Evolutionary conservation across 768 basidiomycete genomes (phyloP).

Genomic region (Ramaria sp.): DNA sequence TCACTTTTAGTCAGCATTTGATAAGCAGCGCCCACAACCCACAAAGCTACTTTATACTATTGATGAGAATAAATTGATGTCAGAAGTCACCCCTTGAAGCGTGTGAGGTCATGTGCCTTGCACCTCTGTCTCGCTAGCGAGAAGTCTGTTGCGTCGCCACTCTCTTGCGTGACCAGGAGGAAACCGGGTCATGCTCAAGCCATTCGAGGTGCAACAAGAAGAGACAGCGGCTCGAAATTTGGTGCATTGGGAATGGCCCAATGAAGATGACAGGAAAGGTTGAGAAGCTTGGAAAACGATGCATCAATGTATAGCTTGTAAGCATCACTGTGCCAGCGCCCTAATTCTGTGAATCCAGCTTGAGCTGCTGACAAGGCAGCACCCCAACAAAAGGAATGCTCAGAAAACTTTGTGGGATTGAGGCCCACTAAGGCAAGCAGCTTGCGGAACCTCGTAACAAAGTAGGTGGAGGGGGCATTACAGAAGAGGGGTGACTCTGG

Average conservation of each 20-base stretch:
- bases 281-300: slow-evolving; percentile 16
- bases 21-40: too few relatives aligned
- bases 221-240: slow-evolving; percentile 11
- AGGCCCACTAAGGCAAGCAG: slow-evolving; percentile 5
- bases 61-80: too few relatives aligned
- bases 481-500: too few relatives aligned
- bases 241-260: slow-evolving; percentile 14
- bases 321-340: slow-evolving; percentile 26
- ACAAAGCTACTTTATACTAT: too few relatives aligned
- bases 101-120: too few relatives aligned
- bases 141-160: too few relatives aligned
- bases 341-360: slow-evolving; percentile 23
- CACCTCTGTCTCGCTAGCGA: too few relatives aligned
- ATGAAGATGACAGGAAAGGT: slow-evolving; percentile 24
- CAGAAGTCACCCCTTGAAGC: too few relatives aligned
- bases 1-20: too few relatives aligned
- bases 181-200: slow-evolving; percentile 9
- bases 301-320: slow-evolving; percentile 28
- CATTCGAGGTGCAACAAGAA: slow-evolving; percentile 7
- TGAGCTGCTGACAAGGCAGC: slow-evolving; percentile 21
- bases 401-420: slow-evolving; percentile 9
- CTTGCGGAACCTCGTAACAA: too few relatives aligned
- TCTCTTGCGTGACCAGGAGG: background rate
- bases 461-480: slow-evolving; percentile 7
- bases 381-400: slow-evolving; percentile 16